Evolutionary conservation across 305 asterid genomes (phyloP), one percentile per base, ranked within the genome.

Genomic region (Stenogyne calaminthoides): DNA sequence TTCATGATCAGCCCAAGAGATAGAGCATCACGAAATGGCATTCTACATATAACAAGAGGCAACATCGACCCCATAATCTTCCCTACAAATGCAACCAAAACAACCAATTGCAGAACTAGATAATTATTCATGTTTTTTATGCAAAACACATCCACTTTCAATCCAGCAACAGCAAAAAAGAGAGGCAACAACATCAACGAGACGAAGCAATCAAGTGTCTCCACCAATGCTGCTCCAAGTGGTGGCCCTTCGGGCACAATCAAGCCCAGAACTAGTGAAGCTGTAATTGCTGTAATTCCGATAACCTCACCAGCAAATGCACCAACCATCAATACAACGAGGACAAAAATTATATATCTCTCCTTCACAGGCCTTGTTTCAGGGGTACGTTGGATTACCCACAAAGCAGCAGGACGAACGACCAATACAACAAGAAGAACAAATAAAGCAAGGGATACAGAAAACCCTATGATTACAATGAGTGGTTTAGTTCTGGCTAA

Each of bases 1-100:
- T 89, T 89, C 91, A 89, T 89, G 79, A 89, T 86, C 67, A 89
- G 83, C 18, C 91, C 93, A 14, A 89, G 83, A 77, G 96, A 87
- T 55, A 89, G 70, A 19, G 91, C 91, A 61, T 89, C 96, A 10
- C 88, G 82, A 52, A 89, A 59, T 10, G 92, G 89, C 86, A 87
- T 75, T 81, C 93, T 76, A 67, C 73, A 85, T 57, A 80, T 67
- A 2, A 89, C 67, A 75, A 86, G 92, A 9, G 91, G 96, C 72
- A 89, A 37, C 84, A 84, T 78, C 3, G 91, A 75, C 62, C 91
- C 96, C 71, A 87, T 25, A 70, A 73, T 63, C 75, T 87, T 89
- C 77, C 89, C 92, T 7, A 87, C 5, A 46, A 87, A 87, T 15
- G 89, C 88, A 69, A 77, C 88, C 16, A 87, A 72, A 61, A 89